phyloP scores from a whole-genome alignment of 805 yeast genomes.

The Maudiozyma pseudohumilis region DNA sequence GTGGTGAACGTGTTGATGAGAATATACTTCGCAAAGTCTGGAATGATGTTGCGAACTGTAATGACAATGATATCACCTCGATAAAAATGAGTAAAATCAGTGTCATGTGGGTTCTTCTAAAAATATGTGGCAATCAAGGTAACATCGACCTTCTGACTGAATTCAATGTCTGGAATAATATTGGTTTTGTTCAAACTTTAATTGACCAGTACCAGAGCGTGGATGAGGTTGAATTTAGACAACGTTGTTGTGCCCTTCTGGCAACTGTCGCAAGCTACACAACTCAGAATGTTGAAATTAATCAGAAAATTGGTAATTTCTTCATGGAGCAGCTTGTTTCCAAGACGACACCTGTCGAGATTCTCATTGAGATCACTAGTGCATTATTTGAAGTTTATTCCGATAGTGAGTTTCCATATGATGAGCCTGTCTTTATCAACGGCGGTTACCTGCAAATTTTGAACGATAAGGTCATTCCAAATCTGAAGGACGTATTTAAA shows the following conservation, averaged over 20 bases:
- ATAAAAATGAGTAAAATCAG: conserved; percentile 33
- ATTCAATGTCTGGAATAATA: conserved; percentile 17
- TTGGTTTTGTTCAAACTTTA: conserved; percentile 20
- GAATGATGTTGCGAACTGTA: conserved; percentile 7
- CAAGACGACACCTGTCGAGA: conserved; percentile 26
- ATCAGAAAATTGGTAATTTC: conserved; percentile 37
- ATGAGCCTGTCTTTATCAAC: conserved; percentile 53
- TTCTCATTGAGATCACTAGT: conserved; percentile 53
- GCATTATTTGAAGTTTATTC: conserved; percentile 69
- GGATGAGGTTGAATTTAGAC: conserved; percentile 31
- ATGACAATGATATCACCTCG: conserved; percentile 19
- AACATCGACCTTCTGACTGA: conserved; percentile 10
- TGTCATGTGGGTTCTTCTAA: conserved; percentile 36
- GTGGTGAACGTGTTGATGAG: conserved; percentile 17
- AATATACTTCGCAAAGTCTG: conserved; percentile 11
- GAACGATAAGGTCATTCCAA: conserved; percentile 32
- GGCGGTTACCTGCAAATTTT: conserved; percentile 39
- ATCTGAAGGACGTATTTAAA: conserved; percentile 46
- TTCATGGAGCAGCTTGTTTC: conserved; percentile 28
- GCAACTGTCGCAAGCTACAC: conserved; percentile 40
- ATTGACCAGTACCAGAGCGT: conserved; percentile 12
- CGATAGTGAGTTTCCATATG: conserved; percentile 61
- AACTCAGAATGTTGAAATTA: conserved; percentile 34
- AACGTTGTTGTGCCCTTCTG: conserved; percentile 39
- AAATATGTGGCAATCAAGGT: conserved; percentile 12